These are phyloP conservation scores for Candida cerambycidarum DNA, from an alignment of 805 yeast genomes.

Conservation along the genomic window DNA sequence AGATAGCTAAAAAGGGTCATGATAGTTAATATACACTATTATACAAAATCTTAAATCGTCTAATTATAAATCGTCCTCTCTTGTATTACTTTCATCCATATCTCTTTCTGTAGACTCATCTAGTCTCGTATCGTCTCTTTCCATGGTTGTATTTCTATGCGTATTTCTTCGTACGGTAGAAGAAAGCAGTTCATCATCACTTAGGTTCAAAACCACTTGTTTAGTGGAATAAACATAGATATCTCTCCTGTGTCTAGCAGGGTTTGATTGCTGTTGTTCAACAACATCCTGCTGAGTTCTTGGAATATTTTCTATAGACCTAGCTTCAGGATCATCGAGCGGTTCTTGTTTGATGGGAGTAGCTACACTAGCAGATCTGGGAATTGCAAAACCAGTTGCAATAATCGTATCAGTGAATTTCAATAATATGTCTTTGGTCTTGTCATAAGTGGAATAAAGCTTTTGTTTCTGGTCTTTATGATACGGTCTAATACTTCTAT, in stretches of 20 bases:
- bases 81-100: too few relatives aligned
- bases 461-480: background rate
- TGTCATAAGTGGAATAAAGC: slow-evolving; percentile 12
- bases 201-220: slow-evolving; percentile 30
- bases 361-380: slow-evolving; percentile 44
- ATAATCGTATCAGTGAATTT: slow-evolving; percentile 53
- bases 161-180: background rate
- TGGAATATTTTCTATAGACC: background rate
- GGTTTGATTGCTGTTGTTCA: slow-evolving; percentile 6
- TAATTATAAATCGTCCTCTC: too few relatives aligned
- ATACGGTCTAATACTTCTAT: slow-evolving; percentile 6
- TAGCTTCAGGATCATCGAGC: slow-evolving; percentile 2
- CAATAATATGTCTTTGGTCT: slow-evolving; percentile 39
- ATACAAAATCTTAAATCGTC: background rate
- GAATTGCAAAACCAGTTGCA: slow-evolving; percentile 58
- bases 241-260: slow-evolving; percentile 26
- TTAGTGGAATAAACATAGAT: slow-evolving; percentile 40
- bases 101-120: too few relatives aligned
- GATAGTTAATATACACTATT: slow-evolving; percentile 16
- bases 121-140: too few relatives aligned
- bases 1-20: slow-evolving; percentile 76
- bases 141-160: too few relatives aligned
- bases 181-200: slow-evolving; percentile 24
- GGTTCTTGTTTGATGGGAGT: background rate
- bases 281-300: slow-evolving; percentile 5